A percentile compares a stretch with the other conserved stretches of the same genome.
These are phyloP conservation scores for Pulveroboletus sp. DNA, from an alignment of 768 basidiomycete genomes.

Conservation along the genomic window DNA sequence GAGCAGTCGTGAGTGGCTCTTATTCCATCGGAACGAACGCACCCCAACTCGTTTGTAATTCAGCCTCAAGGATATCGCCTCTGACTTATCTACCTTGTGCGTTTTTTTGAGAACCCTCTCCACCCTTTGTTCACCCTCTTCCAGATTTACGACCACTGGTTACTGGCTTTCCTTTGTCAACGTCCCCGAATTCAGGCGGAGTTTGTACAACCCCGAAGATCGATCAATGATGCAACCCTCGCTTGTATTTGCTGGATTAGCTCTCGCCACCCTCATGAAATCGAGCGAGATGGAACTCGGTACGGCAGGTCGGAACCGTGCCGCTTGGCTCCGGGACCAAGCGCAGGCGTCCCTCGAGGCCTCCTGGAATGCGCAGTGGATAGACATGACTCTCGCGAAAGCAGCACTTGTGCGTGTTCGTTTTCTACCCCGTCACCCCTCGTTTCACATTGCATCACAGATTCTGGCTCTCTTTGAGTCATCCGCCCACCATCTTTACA, in stretches of 20 bases:
- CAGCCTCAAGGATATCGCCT: conserved; percentile 46
- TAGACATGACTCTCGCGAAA: conserved; percentile 64
- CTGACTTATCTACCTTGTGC: conserved; percentile 51
- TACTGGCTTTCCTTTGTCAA: conserved; percentile 71
- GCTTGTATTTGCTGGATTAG: conserved; percentile 62
- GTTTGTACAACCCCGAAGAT: conserved; percentile 47
- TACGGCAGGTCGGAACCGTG: conserved; percentile 48
- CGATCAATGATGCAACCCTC: conserved; percentile 63
- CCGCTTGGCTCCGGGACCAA: conserved; percentile 50
- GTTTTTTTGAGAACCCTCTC: conserved; percentile 14
- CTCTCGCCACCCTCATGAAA: conserved; percentile 66
- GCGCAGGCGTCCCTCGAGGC: conserved; percentile 52
- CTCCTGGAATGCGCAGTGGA: conserved; percentile 46
- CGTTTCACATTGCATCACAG: conserved; percentile 33
- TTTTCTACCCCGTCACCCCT: not conserved
- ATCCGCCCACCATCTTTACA: conserved; percentile 65
- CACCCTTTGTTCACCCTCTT: conserved; percentile 5
- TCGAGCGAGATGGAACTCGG: conserved; percentile 65
- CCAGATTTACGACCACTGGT: conserved; percentile 58
- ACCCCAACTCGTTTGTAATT: conserved; percentile 3
- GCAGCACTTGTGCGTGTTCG: conserved; percentile 55
- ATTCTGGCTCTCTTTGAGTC: conserved; percentile 75
- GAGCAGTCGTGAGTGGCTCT: conserved; percentile 38
- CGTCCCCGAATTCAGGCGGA: conserved; percentile 47
- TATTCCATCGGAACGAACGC: not conserved